Base-by-base conservation (phyloP, 768 basidiomycete genomes). In the Trametes cubensis region DNA sequence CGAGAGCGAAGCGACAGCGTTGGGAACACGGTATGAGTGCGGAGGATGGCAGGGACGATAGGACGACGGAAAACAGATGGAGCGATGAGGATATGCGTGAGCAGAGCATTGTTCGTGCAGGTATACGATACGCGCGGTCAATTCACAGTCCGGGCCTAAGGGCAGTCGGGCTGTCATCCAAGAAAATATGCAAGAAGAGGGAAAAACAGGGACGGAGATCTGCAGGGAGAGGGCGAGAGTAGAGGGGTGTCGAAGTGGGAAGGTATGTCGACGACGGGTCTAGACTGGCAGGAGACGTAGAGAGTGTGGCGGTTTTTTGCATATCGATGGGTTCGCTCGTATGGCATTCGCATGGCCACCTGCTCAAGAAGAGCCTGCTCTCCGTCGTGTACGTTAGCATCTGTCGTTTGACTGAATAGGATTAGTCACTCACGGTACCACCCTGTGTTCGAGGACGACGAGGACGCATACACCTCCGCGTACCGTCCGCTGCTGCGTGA, bases 81-180 rank as follows among this genome's bases (percentile, higher is more conserved):
- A 46, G n/a, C 23, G 14, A 8, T 13, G 45, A 17, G 23, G 45
- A 23, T 2, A 46, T 23, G n/a, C 15, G 21, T 45, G 54, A 44
- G 39, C 48, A 51, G 39, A 21, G 49, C 58, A 58, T 51, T 58
- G 58, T 50, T 51, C 58, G 58, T 30, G 58, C 49, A 42, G 48
- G 48, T 58, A 34, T 58, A 58, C 26, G 38, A 28, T 51, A 51
- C 26, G 40, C 21, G 51, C 11, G 39, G 10, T 34, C 34, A 10
- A 7, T 34, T 10, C 34, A 20, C 20, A 47, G n/a, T 47, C 46
- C 20, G 28, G 7, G 28, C 28, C 28, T 28, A 4, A 47, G 3
- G 5, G 48, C 15, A 49, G 48, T 26, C 7, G 18, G 48, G 26
- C 25, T 17, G 48, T 26, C 6, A 30, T 23, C 48, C 48, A 49